Conservation (phyloP, 768 basidiomycete genomes). For the Trametes cubensis region DNA sequence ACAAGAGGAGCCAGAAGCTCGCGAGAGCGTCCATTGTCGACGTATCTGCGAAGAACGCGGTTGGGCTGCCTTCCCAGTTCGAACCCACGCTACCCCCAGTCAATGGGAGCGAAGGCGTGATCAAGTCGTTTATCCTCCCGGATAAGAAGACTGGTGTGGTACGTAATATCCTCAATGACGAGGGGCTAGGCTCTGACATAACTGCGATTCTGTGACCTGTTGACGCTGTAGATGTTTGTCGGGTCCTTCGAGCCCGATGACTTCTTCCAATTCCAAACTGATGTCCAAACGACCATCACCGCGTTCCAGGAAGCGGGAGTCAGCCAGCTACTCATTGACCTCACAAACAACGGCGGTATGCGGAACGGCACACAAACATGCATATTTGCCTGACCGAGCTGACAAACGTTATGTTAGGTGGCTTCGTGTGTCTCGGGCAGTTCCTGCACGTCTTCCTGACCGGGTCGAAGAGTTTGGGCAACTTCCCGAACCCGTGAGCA, state of each 20-base stretch:
- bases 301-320: constrained; percentile 53
- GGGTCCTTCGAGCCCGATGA: constrained; percentile 56
- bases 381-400: too few relatives aligned
- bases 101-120: constrained; percentile 51
- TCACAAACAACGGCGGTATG: constrained; percentile 66
- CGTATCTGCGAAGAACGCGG: constrained; percentile 38
- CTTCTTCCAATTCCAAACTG: constrained; percentile 53
- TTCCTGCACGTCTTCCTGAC: constrained; percentile 62
- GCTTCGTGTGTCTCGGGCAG: constrained; percentile 62
- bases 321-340: constrained; percentile 55
- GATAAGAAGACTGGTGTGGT: constrained; percentile 63
- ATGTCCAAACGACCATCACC: constrained; percentile 47
- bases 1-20: constrained; percentile 25
- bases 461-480: constrained; percentile 39
- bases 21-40: constrained; percentile 45
- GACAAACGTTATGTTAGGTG: constrained; percentile 42
- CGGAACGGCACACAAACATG: not conserved
- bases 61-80: constrained; percentile 51
- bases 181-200: not conserved
- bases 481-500: constrained; percentile 53
- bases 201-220: not conserved
- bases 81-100: constrained; percentile 49
- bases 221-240: constrained; percentile 52
- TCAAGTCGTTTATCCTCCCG: constrained; percentile 59
- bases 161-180: constrained; percentile 26